Conservation (phyloP, 495 filamentous ascomycete species). For the Gamarada debralockiae region DNA sequence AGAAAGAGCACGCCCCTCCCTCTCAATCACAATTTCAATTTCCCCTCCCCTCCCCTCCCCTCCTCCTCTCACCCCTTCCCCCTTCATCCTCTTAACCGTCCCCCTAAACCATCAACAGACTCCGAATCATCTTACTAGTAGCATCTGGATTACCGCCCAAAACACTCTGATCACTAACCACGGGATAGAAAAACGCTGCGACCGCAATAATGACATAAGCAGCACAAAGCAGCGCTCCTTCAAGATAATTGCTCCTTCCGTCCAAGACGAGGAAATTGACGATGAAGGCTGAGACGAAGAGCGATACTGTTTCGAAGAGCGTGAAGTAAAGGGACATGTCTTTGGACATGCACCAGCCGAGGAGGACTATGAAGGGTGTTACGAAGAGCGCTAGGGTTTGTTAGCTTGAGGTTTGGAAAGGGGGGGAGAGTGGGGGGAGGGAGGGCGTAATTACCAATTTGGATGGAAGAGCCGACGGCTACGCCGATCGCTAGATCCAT, state of each 20-base stretch:
- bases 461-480: conserved; percentile 82
- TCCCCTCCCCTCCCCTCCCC: not conserved
- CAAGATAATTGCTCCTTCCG: conserved; percentile 83
- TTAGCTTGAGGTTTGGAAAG: conserved; percentile 6
- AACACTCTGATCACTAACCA: conserved; percentile 42
- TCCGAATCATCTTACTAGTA: conserved; percentile 7
- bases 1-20: too few species aligned
- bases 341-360: conserved; percentile 82
- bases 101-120: not conserved
- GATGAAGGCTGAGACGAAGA: conserved; percentile 84
- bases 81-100: not conserved
- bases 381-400: conserved; percentile 71
- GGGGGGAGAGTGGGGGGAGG: not conserved
- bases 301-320: conserved; percentile 81
- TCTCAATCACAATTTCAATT: too few species aligned
- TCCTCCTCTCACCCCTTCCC: not conserved
- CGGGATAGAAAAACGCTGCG: conserved; percentile 62
- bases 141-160: conserved; percentile 25
- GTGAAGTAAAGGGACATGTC: conserved; percentile 90
- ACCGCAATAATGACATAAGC: conserved; percentile 79
- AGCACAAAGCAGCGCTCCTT: conserved; percentile 76
- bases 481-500: conserved; percentile 94
- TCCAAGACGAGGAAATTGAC: conserved; percentile 90
- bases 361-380: conserved; percentile 80
- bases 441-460: conserved; percentile 46